Evolutionary conservation across 2,329 filamentous ascomycete species (phyloP), one percentile per base, ranked within the genome.

Genomic region (Apiospora aurea): DNA sequence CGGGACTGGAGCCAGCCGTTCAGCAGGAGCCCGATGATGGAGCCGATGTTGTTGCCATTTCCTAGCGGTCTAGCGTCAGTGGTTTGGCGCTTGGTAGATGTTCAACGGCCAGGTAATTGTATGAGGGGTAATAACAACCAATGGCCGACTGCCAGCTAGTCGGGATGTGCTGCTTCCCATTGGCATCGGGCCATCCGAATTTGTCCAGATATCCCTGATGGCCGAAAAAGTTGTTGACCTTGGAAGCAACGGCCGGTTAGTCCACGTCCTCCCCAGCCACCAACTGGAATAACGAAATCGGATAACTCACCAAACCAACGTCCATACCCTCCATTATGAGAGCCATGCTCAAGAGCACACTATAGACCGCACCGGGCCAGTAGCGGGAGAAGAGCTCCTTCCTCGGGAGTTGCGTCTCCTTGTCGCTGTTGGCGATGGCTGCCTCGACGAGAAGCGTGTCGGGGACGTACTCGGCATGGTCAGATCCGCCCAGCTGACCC

Each of bases 101-200:
- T 18, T 6, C 29, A 11, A 29, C 26, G 26, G 26, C 3, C 26
- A 29, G 26, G 26, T 3, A 29, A 29, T 3, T 29, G 26, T 29
- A 29, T 29, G 26, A 29, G 26, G 26, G 26, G 26, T 29, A 29
- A 29, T 29, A 29, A 29, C 79, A 29, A 29, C 79, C 79, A 4
- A 87, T 77, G 1, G 80, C 84, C 0, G 83, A 80, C 74, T 86
- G 84, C 85, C 85, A 87, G 29, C 81, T 77, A 0, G 83, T 80
- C 2, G 82, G 79, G 38, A 88, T 79, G 67, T 85, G 80, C 70
- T 83, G 83, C 1, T 77, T 72, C n/a, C 81, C 82, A 57, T 83
- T 72, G 7, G 74, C 71, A 24, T 78, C 73, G 1, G 76, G 76
- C 71, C 79, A 78, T 2, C 83, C 83, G 49, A 84, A 86, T 3